Evolutionary conservation across 2,329 filamentous ascomycete species (phyloP), one percentile per base, ranked within the genome.

Genomic region (Pyricularia grisea): DNA sequence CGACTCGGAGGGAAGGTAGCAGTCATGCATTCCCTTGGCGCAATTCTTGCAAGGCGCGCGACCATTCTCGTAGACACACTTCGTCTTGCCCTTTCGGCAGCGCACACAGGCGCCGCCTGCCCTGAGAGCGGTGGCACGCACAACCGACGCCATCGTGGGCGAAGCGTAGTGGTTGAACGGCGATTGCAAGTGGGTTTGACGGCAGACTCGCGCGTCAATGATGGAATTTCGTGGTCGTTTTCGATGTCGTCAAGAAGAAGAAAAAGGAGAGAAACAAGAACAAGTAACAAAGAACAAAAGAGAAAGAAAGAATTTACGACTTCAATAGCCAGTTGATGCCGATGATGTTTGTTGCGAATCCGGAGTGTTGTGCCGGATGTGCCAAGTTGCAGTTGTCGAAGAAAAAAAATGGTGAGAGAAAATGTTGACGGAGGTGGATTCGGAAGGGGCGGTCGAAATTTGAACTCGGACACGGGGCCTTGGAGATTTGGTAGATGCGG

Each of bases 41-140:
- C 86, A 88, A 78, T 88, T 88, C 76, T 86, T 86, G 80, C 86
- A 88, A 14, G 86, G 86, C n/a, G 85, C 84, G 75, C 85, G 81
- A 67, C 85, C 85, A 73, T 86, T 87, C 71, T 88, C 86, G 78
- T 88, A 88, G 74, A 88, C 85, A 71, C 86, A 88, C 74, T 87
- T 88, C 68, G 86, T 88, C 78, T 88, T 88, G 78, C 86, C 86
- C 75, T 88, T 88, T 76, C 86, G 85, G 77, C 86, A 88, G 77
- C 86, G 85, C 72, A 88, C 86, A 73, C 86, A 88, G 74, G 86
- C 86, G 74, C 85, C 85, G 75, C 85, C 85, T 76, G 85, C 85
- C 75, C 85, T 82, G 69, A 87, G 84, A 77, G 85, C 86, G 72
- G 85, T 88, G 74, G 84, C 84, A 78, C 85, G 84, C 74, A 85